Base-by-base conservation (phyloP, 2,329 filamentous ascomycete species). In the Sporothrix dimorphospora region DNA sequence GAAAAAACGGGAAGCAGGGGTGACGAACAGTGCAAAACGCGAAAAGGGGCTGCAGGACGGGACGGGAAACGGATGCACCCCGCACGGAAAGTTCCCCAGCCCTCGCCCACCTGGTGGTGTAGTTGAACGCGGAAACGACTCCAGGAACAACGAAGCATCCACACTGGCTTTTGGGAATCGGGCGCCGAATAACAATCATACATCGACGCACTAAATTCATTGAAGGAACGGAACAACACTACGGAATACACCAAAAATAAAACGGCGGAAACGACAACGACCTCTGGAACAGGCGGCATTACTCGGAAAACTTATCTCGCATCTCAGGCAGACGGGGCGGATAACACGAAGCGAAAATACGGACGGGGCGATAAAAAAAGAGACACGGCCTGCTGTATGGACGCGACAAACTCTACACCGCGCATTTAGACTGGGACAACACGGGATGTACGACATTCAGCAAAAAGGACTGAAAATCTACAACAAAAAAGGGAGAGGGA, bases 371-470 rank as follows among this genome's bases (percentile, higher is more conserved):
- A 40, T 19, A 11, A 21, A 24, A 42, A 45, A 42, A 63, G n/a
- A 42, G 38, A 24, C 12, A 45, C 59, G 59, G 38, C 38, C 38
- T 19, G 11, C 59, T 45, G 59, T 65, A 65, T 65, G 2, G 59
- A 45, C 21, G 40, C 59, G 40, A 42, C 34, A 42, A 42, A 45
- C 59, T 65, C 59, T 19, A 45, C 5, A 65, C 38, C 59, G 34
- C 57, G n/a, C 59, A 65, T 65, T 45, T 65, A 63, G 59, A 65
- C 59, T 65, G 59, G 57, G 59, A 65, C 12, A 45, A 11, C n/a
- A 42, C 14, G 34, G 57, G 40, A 45, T 21, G 19, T 24, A 65
- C 6, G 38, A 42, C 6, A 24, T 21, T 9, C 38, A 27, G 19
- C 21, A 27, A 63, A 42, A 16, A 12, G 34, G 14, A 42, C 24